These are phyloP conservation scores for Starmerella stigmatis DNA, from an alignment of 805 yeast species.

Conservation along the genomic window DNA sequence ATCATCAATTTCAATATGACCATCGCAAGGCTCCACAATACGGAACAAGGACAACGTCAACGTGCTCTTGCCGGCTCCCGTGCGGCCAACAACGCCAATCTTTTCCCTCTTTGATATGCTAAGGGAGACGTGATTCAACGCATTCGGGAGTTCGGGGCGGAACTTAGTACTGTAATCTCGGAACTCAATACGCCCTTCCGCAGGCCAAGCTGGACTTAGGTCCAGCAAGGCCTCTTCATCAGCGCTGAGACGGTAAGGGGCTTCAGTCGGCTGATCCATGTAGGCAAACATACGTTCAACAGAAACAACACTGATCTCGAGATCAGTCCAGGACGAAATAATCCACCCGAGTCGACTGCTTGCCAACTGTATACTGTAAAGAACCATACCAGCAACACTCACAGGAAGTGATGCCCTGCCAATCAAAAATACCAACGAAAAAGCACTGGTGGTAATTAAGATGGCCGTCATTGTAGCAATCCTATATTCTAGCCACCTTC, in stretches of 20 bases:
- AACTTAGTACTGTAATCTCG: constrained; percentile 67
- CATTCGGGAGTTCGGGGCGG: constrained; percentile 70
- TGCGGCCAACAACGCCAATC: constrained; percentile 89
- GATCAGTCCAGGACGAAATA: constrained; percentile 84
- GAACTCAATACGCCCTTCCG: constrained; percentile 55
- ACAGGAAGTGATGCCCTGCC: constrained; percentile 58
- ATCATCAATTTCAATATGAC: constrained; percentile 49
- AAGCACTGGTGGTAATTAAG: constrained; percentile 67
- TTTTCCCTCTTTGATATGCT: constrained; percentile 62
- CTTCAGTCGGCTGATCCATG: constrained; percentile 70
- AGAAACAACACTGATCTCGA: constrained; percentile 81
- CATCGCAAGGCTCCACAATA: constrained; percentile 41
- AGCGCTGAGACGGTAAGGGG: constrained; percentile 60
- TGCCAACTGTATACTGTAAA: constrained; percentile 72
- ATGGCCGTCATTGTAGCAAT: constrained; percentile 76
- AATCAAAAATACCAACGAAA: constrained; percentile 51
- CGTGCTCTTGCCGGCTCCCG: constrained; percentile 95
- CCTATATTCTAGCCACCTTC: constrained; percentile 64
- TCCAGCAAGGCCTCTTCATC: constrained; percentile 21
- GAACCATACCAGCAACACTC: constrained; percentile 81
- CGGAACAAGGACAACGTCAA: constrained; percentile 78
- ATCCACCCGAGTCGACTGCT: constrained; percentile 81
- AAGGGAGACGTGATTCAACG: constrained; percentile 68
- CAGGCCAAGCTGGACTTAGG: constrained; percentile 50
- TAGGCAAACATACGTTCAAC: constrained; percentile 53